Conservation (phyloP, 1,139 yeast genomes). For the Saccharomycopsis crataegensis region DNA sequence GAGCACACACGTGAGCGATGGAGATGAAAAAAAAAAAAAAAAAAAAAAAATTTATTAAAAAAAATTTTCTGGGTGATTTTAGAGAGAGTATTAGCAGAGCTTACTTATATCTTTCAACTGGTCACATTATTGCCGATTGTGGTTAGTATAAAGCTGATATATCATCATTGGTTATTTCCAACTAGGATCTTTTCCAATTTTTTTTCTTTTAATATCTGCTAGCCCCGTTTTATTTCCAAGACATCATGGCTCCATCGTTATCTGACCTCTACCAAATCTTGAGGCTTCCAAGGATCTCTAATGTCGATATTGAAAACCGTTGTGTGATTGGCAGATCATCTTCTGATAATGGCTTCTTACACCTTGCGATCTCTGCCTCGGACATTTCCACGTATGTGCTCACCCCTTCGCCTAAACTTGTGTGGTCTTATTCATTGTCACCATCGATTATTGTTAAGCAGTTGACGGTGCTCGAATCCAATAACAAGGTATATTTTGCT, state of each 20-base stretch:
- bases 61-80: no score
- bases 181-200: not conserved
- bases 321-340: conserved; percentile 9
- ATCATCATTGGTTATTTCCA: no score
- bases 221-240: not conserved
- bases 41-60: no score
- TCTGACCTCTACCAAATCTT: conserved; percentile 15
- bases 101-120: no score
- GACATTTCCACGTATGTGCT: conserved; percentile 16
- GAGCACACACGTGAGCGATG: no score
- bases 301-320: conserved; percentile 7
- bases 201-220: not conserved
- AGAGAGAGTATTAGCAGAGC: no score
- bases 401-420: conserved; percentile 18
- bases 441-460: conserved; percentile 14
- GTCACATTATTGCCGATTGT: no score
- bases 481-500: conserved; percentile 9
- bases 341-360: not conserved
- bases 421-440: conserved; percentile 19
- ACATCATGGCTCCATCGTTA: conserved; percentile 9
- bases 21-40: no score
- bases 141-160: no score
- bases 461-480: conserved; percentile 11
- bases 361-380: conserved; percentile 14
- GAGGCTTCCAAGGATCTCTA: conserved; percentile 18